Conservation (phyloP, 352 stramenopile species). For the Aphanomyces cochlioides region DNA sequence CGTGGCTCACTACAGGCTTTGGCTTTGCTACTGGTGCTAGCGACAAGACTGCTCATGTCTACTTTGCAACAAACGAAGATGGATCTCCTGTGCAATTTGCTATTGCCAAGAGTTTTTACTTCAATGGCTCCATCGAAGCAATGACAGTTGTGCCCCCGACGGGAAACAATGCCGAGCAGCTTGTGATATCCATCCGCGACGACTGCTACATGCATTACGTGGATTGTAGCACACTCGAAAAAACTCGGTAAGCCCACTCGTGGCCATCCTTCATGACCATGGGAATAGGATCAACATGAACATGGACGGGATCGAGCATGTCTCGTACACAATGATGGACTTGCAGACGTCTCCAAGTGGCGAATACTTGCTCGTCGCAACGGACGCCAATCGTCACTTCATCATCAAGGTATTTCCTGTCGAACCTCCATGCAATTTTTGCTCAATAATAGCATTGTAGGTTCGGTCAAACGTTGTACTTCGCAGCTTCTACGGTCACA, state of each 20-base stretch:
- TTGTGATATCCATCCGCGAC: constrained; percentile 66
- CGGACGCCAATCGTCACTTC: constrained; percentile 78
- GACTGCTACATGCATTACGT: constrained; percentile 86
- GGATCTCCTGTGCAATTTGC: constrained; percentile 34
- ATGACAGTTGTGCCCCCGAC: constrained; percentile 48
- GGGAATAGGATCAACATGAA: constrained; percentile 78
- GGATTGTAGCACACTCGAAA: constrained; percentile 71
- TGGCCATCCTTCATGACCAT: background rate
- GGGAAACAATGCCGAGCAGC: constrained; percentile 37
- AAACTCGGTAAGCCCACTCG: constrained; percentile 48
- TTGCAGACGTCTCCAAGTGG: constrained; percentile 61
- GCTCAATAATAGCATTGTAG: constrained; percentile 34
- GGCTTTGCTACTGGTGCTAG: constrained; percentile 70
- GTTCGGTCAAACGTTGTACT: constrained; percentile 60
- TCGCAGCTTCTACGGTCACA: constrained; percentile 80
- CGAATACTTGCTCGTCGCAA: constrained; percentile 77
- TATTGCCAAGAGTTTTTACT: constrained; percentile 82
- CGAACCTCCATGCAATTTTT: background rate
- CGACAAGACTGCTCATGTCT: constrained; percentile 73
- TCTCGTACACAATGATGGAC: constrained; percentile 86
- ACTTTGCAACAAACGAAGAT: constrained; percentile 37
- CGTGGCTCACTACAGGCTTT: constrained; percentile 51
- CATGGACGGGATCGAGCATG: constrained; percentile 76
- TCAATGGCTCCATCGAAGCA: constrained; percentile 74
- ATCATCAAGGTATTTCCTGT: constrained; percentile 52